Evolutionary conservation across 257 asterid genomes (phyloP).

Genomic region (Rehmannia glutinosa): DNA sequence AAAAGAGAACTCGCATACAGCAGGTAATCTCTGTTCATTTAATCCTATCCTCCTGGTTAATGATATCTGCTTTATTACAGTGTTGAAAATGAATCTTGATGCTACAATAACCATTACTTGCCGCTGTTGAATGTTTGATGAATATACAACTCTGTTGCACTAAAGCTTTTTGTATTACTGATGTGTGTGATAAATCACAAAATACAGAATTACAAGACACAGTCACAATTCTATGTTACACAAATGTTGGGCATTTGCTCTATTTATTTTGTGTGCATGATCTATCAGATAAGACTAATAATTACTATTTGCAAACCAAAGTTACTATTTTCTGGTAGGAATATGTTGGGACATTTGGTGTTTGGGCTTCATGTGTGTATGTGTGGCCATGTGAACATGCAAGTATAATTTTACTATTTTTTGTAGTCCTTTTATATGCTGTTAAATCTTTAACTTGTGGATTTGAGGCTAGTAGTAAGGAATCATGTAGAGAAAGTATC

Average conservation of each 20-base stretch:
- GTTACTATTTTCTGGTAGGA: neutral
- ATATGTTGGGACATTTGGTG: neutral
- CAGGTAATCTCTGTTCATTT: conserved; percentile 42
- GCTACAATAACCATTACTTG: conserved; percentile 10
- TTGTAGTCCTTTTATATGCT: neutral
- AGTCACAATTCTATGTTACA: neutral
- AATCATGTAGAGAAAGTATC: neutral
- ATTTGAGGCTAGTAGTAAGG: no score
- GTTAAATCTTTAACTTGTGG: no score
- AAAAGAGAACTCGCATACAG: conserved; percentile 77
- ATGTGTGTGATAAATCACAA: neutral
- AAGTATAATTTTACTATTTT: no score
- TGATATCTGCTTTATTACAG: neutral
- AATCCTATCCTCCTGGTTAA: conserved; percentile 14
- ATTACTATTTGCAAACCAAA: neutral
- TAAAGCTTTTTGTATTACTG: neutral
- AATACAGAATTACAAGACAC: neutral
- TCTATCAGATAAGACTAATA: neutral
- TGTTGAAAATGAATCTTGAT: conserved; percentile 8
- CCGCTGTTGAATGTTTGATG: neutral
- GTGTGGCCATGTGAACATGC: neutral
- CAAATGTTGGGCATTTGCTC: neutral
- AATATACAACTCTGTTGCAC: neutral
- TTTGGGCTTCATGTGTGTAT: no score
- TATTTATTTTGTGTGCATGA: neutral